These are phyloP conservation scores for Beauveria rudraprayagi DNA, from an alignment of 2,329 filamentous ascomycete species.

Conservation along the genomic window DNA sequence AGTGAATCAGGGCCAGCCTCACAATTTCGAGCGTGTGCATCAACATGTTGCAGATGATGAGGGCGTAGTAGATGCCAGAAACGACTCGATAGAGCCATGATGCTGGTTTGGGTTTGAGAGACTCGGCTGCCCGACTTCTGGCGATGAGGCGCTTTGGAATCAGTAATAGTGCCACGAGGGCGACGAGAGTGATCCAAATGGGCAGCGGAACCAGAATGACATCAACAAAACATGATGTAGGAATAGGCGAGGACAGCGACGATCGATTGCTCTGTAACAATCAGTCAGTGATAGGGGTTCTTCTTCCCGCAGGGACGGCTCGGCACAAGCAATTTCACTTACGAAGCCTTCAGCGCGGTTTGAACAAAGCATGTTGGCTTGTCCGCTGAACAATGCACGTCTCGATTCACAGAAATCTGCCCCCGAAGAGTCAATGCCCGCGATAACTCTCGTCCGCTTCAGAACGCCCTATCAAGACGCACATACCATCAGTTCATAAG, in stretches of 20 bases:
- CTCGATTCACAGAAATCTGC: too few species aligned
- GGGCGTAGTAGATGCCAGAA: neutral
- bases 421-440: neutral
- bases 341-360: conserved; percentile 9
- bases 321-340: neutral
- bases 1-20: conserved; percentile 1
- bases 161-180: neutral
- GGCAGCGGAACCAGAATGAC: conserved; percentile 8
- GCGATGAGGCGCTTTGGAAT: neutral
- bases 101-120: neutral
- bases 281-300: neutral
- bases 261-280: conserved; percentile 1
- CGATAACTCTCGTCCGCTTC: neutral
- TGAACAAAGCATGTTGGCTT: conserved; percentile 1
- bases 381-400: neutral
- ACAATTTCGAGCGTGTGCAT: conserved; percentile 10
- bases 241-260: neutral
- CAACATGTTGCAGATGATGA: conserved; percentile 1
- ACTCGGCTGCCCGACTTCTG: neutral
- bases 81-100: neutral
- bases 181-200: conserved; percentile 3
- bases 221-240: conserved; percentile 9
- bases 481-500: neutral
- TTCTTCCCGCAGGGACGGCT: too few species aligned
- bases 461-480: too few species aligned